Evolutionary conservation across 2,329 filamentous ascomycete genomes (phyloP), one percentile per base, ranked within the genome.

Genomic region (Arachnomyces sp.): DNA sequence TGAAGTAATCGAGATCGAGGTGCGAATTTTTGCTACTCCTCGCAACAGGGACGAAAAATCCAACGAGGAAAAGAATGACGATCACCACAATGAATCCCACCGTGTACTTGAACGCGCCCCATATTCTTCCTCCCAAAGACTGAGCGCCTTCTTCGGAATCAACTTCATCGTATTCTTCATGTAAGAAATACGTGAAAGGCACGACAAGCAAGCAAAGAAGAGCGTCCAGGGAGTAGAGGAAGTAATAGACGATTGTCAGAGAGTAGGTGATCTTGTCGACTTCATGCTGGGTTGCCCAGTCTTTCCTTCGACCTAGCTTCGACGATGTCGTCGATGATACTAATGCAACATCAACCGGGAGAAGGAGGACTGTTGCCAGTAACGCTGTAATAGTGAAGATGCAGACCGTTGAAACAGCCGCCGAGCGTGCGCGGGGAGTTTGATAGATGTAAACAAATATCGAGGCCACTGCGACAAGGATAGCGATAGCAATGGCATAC

Each of bases 181-280:
- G 92, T 79, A 84, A 95, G 61, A 98, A 98, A 68, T 98, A 98
- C 35, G 89, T 83, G 58, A 98, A 98, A 0, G 92, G 92, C 14
- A 96, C 83, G 33, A 94, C 76, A 13, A 96, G 61, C 34, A 98
- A 71, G 57, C 92, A 98, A 8, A 98, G 76, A 4, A 95, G 60
- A 1, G 88, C 85, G 61, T 98, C 92, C 50, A 95, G 70, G 52
- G 85, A 92, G 68, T 96, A 98, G 0, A 98, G 74, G 0, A 80
- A 74, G 64, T 96, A 96, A 67, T 98, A 98, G 42, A 94, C 83
- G 43, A 93, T 75, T 60, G 85, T 85, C 48, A 98, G 73, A 0
- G 85, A 87, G 47, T 79, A 73, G 12, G 90, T 71, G 40, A 96
- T 94, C 47, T 77, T 74, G 47, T 84, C 75, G 44, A 96, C 79